Evolutionary conservation across 129 eudicot genomes (phyloP).

Genomic region (Silybum marianum): DNA sequence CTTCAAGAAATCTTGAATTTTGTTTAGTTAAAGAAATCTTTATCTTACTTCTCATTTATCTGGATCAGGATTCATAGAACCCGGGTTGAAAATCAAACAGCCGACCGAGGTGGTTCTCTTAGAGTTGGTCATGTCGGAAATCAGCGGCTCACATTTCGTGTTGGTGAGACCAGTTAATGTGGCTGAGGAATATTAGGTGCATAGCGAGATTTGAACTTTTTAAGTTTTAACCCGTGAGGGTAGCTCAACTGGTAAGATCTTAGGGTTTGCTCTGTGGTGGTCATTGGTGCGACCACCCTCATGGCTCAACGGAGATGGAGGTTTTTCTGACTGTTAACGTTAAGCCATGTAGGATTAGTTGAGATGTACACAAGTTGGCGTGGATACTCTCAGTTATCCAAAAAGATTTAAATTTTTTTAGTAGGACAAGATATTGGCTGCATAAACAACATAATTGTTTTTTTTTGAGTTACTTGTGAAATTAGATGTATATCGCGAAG

Average conservation of each 20-base stretch:
- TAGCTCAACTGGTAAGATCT: background rate
- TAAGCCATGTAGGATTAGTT: background rate
- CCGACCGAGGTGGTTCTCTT: constrained; percentile 60
- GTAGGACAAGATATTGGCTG: constrained; percentile 17
- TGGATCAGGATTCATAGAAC: constrained; percentile 68
- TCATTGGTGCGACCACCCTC: background rate
- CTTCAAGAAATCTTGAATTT: background rate
- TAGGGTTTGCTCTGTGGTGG: background rate
- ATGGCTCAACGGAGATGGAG: background rate
- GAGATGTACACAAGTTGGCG: background rate
- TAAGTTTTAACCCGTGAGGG: background rate
- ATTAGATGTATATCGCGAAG: constrained; percentile 10
- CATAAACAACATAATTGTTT: background rate
- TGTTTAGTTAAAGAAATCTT: background rate
- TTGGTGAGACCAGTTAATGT: constrained; percentile 65
- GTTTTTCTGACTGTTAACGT: background rate
- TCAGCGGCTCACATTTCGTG: constrained; percentile 59
- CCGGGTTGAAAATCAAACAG: constrained; percentile 51
- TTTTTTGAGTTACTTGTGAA: background rate
- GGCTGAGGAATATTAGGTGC: background rate
- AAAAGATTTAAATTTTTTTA: background rate
- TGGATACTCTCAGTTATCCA: background rate
- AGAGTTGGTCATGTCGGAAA: constrained; percentile 75
- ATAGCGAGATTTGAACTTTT: background rate
- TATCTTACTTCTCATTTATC: constrained; percentile 13